These are phyloP conservation scores for Allomyces macrogynus DNA, from an alignment of 192 early-diverging fungal genomes.

Conservation along the genomic window DNA sequence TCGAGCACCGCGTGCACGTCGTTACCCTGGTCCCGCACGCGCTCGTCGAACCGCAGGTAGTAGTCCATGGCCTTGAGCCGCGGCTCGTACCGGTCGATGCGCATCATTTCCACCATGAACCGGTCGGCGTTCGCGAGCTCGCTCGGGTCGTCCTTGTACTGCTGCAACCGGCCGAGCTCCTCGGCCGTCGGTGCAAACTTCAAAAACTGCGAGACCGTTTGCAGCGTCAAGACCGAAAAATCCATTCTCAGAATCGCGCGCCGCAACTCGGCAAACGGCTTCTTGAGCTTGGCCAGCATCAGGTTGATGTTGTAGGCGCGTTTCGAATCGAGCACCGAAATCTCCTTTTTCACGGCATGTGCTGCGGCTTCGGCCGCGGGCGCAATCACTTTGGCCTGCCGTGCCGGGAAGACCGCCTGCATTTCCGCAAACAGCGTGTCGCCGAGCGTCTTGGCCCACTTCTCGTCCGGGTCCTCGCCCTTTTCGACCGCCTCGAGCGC, in stretches of 20 bases:
- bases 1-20: slow-evolving; percentile 10
- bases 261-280: slow-evolving; percentile 47
- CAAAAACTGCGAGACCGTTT: slow-evolving; percentile 41
- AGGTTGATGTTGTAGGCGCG: slow-evolving; percentile 40
- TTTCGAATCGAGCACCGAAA: slow-evolving; percentile 48
- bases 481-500: slow-evolving; percentile 10
- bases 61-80: slow-evolving; percentile 46
- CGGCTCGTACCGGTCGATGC: slow-evolving; percentile 56
- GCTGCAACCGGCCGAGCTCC: slow-evolving; percentile 51
- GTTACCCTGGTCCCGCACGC: slow-evolving; percentile 34
- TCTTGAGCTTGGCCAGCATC: slow-evolving; percentile 37
- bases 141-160: slow-evolving; percentile 45
- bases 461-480: slow-evolving; percentile 12
- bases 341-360: slow-evolving; percentile 13
- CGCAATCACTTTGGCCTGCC: neutral
- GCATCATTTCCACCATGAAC: slow-evolving; percentile 62
- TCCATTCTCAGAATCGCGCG: slow-evolving; percentile 42
- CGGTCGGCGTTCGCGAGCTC: slow-evolving; percentile 40
- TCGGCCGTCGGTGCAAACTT: slow-evolving; percentile 50
- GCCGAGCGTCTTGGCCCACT: slow-evolving; percentile 9
- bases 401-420: neutral
- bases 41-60: slow-evolving; percentile 42
- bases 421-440: neutral
- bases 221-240: slow-evolving; percentile 35
- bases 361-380: neutral